Base-by-base conservation (phyloP, 352 stramenopile species). In the Globisporangium alternatum region DNA sequence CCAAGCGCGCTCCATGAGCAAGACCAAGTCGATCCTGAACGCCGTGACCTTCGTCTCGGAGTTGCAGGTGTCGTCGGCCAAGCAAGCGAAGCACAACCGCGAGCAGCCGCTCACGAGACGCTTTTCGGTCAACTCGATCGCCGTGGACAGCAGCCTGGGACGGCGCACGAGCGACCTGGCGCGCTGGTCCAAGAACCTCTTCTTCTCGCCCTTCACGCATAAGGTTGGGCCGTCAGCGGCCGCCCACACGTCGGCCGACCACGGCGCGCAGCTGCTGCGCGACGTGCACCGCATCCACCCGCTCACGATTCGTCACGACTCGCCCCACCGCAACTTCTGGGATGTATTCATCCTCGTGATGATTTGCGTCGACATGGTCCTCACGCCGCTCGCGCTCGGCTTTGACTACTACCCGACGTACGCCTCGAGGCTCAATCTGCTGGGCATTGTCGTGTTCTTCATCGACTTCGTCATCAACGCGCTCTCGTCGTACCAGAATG, bases 291-390 rank as follows among this genome's bases (percentile, higher is more conserved):
- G 65, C 47, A 22, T 85, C 2, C 70, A 81, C 28, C 67, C 59
- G 21, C 83, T 80, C 28, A 84, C 74, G 3, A 58, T 91, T 2
- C 77, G 76, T n/a, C 80, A 85, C 25, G 80, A 90, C 45, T 83
- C 80, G 0, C 41, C 51, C 0, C 67, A 70, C 25, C 74, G 80
- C 2, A 57, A 71, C n/a, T 37, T 65, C 5, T 90, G 81, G 81
- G 80, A 90, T 45, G 44, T 78, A 4, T 35, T 88, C 21, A 75
- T 90, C 17, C 72, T 90, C 69, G 9, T 62, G 8, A 75, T 84
- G 72, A 81, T 90, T 25, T 65, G 81, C 8, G 37, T 86, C 6
- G 78, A 90, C 62, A 70, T 89, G 0, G 68, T 83, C 1, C 15
- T 89, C 35, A 89, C 79, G 3, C 78, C 81, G 12, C 57, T 90